Evolutionary conservation across 2,329 filamentous ascomycete genomes (phyloP).

Genomic region (Aspergillus fijiensis): DNA sequence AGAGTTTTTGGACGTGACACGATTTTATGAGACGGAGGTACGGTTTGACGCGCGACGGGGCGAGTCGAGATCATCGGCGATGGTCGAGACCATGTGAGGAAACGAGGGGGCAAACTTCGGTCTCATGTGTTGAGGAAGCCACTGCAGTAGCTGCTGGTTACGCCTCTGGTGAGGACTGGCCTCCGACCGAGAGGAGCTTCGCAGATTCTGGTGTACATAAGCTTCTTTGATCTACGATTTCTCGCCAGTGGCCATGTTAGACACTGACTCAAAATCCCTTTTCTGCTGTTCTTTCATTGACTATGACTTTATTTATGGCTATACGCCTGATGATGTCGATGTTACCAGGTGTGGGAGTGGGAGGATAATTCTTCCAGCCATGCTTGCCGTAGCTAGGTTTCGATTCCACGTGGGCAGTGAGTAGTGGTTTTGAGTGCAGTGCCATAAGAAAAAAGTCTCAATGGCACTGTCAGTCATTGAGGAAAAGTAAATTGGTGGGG

Average conservation of each 20-base stretch:
- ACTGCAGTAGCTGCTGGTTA: conserved; percentile 9
- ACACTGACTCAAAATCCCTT: conserved; percentile 9
- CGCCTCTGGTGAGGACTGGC: conserved; percentile 13
- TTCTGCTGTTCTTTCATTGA: background rate
- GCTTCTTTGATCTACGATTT: conserved; percentile 24
- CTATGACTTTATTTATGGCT: background rate
- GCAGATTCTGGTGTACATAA: conserved; percentile 39
- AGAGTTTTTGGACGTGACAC: conserved; percentile 26
- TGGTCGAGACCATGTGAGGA: conserved; percentile 8
- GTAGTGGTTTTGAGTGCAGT: background rate
- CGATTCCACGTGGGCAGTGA: background rate
- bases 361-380: background rate
- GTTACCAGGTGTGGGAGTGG: background rate
- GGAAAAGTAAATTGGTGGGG: conserved; percentile 1
- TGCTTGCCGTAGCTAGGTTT: background rate
- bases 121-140: conserved; percentile 15
- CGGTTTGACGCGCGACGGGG: conserved; percentile 24
- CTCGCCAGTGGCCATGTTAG: conserved; percentile 26
- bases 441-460: no score
- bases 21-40: conserved; percentile 28
- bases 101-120: conserved; percentile 5
- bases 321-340: background rate
- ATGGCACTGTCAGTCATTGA: background rate
- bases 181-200: conserved; percentile 21
- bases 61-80: conserved; percentile 18